These are phyloP conservation scores for Cupressus sempervirens DNA, from an alignment of 75 land plant genomes.

Conservation along the genomic window DNA sequence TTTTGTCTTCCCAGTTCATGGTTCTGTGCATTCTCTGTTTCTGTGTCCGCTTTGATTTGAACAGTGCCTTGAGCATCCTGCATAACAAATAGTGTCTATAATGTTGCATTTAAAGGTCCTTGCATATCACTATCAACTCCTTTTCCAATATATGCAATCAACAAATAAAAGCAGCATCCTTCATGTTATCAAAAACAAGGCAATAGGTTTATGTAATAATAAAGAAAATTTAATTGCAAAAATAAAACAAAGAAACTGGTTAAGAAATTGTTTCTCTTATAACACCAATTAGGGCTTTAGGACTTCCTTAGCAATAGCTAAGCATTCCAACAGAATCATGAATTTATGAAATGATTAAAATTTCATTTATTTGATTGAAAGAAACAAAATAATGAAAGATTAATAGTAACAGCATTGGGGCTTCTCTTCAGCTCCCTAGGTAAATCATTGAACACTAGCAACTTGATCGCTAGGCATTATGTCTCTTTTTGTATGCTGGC, in stretches of 20 bases:
- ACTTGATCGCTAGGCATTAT: too few relatives aligned
- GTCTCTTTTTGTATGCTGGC: too few relatives aligned
- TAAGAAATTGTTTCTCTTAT: background rate
- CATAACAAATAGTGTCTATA: constrained; percentile 10
- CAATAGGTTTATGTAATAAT: background rate
- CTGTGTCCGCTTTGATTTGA: background rate
- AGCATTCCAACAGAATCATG: background rate
- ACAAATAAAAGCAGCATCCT: background rate
- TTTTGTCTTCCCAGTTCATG: constrained; percentile 17
- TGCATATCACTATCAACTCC: background rate
- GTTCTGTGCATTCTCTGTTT: background rate
- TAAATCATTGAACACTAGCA: too few relatives aligned
- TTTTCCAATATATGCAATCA: background rate
- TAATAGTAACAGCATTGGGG: too few relatives aligned
- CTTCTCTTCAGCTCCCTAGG: too few relatives aligned
- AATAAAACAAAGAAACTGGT: background rate
- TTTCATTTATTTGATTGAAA: background rate
- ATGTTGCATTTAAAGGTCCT: background rate
- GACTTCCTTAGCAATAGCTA: background rate
- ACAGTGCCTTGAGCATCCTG: background rate
- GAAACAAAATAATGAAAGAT: background rate
- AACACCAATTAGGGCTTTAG: background rate
- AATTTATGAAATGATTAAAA: background rate
- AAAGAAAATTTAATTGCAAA: background rate
- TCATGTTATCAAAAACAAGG: background rate